Conservation (phyloP, 495 filamentous ascomycete species). For the Aspergillus affinis region DNA sequence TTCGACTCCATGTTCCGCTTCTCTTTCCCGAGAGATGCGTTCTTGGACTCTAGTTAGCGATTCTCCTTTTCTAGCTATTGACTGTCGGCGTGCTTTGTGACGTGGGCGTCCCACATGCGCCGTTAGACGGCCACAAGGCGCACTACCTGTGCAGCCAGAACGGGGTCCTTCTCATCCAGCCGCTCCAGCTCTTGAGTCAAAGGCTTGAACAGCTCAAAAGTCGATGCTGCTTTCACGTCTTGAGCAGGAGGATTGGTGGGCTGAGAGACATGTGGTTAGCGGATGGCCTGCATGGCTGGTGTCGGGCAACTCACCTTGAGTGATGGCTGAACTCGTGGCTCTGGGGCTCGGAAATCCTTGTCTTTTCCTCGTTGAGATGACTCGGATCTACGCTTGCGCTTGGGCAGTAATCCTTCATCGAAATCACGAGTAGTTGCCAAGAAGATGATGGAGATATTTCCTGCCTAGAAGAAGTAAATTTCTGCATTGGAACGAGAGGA, state of each 20-base stretch:
- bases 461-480: too few species aligned
- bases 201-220: background rate
- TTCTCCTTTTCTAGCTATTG: constrained; percentile 12
- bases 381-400: too few species aligned
- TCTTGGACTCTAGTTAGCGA: constrained; percentile 7
- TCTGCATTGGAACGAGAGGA: too few species aligned
- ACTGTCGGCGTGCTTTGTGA: constrained; percentile 11
- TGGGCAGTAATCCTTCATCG: too few species aligned
- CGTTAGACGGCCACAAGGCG: constrained; percentile 14
- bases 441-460: too few species aligned
- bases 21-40: background rate
- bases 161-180: background rate
- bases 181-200: background rate
- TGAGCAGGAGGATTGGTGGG: background rate
- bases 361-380: too few species aligned
- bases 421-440: too few species aligned
- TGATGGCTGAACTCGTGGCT: too few species aligned
- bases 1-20: background rate
- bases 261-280: too few species aligned
- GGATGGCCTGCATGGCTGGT: too few species aligned
- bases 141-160: constrained; percentile 11
- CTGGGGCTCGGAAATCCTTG: too few species aligned
- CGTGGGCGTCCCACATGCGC: constrained; percentile 13
- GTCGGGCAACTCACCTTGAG: too few species aligned
- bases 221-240: background rate